Evolutionary conservation across 163 green algal genomes (phyloP).

Genomic region (Scenedesmus sp.): DNA sequence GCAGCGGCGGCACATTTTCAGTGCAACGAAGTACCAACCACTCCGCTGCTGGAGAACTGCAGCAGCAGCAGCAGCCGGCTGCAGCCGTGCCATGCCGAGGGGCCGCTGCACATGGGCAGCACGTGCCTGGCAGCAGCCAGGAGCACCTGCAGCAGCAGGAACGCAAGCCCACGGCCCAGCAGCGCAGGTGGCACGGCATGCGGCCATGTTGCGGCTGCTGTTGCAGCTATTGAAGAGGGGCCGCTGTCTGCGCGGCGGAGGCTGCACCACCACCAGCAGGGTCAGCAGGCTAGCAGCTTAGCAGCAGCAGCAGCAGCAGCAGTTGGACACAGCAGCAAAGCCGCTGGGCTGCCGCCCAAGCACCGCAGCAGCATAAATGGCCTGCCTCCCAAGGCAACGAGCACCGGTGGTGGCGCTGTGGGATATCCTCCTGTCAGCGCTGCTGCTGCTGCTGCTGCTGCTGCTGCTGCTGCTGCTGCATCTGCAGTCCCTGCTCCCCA

Average conservation of each 20-base stretch:
- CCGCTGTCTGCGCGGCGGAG: conserved; percentile 9
- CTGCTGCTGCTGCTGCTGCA: background rate
- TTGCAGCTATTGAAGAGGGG: conserved; percentile 3
- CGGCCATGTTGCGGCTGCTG: background rate
- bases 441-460: conserved; percentile 15
- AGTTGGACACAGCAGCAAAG: background rate
- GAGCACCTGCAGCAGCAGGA: background rate
- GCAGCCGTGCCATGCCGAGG: background rate
- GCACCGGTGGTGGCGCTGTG: background rate
- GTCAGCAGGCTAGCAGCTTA: background rate
- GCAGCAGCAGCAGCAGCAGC: background rate
- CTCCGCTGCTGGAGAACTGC: background rate
- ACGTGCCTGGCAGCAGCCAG: background rate
- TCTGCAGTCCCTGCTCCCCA: background rate
- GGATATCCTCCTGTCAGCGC: background rate
- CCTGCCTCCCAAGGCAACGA: background rate
- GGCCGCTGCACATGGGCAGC: background rate
- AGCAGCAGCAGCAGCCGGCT: conserved; percentile 30
- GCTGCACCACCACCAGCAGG: conserved; percentile 24
- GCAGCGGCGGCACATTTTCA: background rate
- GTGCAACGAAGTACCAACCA: background rate
- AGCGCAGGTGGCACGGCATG: conserved; percentile 8
- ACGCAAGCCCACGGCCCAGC: background rate
- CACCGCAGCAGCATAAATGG: background rate
- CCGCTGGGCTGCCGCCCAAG: conserved; percentile 28